Base-by-base conservation (phyloP, 2,329 filamentous ascomycete genomes). In the Colletotrichum orbiculare region DNA sequence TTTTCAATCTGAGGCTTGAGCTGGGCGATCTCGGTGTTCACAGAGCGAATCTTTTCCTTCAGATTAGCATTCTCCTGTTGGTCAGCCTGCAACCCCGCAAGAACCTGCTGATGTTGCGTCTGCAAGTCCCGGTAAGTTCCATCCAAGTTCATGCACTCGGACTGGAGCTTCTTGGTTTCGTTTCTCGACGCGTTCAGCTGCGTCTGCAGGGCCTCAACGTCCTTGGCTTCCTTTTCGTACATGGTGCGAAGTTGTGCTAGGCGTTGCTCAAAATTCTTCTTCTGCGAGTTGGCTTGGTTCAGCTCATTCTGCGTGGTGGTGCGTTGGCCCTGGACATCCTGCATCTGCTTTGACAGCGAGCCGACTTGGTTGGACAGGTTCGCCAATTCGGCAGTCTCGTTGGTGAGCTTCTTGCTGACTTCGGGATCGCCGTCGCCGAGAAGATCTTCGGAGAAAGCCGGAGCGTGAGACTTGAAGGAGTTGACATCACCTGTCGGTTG, bases 341-440 rank as follows among this genome's bases (percentile, higher is more conserved):
- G 93, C 89, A 97, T 97, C 79, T 99, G 94, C 73, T 91, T 96
- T 0, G 94, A 91, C 60, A 99, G 80, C 2, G 92, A 95, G 38
- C 93, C 90, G 69, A 99, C 93, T 77, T 98, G 96, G 76, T 97
- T 98, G 1, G 95, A 97, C 71, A 99, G 84, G 74, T 99, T 98
- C 55, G 94, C 96, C 63, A 99, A 85, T 76, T 99, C 96, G 0
- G 92, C 91, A 2, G 94, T 96, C 74, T 99, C 96, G 69, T 89
- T 91, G 0, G 91, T 96, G 34, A 98, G 82, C 75, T 92, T 96
- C 77, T 91, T 96, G 78, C 90, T 95, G 60, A 94, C 89, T 73
- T 97, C 94, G 1, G 91, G 91, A 69, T 98, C 95, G 69, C 90
- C 91, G 71, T 97, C 94, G 13, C 92, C 93, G n/a, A 99, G 84